phyloP scores from a whole-genome alignment of 495 filamentous ascomycete genomes.

The Rusavskia elegans region DNA sequence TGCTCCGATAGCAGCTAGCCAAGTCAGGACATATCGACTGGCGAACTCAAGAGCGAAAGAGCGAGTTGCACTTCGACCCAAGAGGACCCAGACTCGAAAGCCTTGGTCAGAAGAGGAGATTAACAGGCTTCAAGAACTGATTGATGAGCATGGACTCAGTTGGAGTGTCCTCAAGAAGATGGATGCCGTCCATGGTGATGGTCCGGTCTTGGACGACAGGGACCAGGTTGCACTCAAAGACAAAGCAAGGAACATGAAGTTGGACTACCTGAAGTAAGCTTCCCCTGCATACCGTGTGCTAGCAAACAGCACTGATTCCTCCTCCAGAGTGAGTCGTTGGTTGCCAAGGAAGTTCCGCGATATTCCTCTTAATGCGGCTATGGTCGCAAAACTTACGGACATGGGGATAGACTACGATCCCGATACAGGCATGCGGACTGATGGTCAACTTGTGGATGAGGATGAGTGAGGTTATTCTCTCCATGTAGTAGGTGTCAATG shows the following conservation, averaged over 20 bases:
- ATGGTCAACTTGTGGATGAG: constrained; percentile 3
- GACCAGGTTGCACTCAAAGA: constrained; percentile 49
- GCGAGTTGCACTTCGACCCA: background rate
- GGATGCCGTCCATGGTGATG: constrained; percentile 11
- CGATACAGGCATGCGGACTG: constrained; percentile 8
- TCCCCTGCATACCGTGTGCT: background rate
- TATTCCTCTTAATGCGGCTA: constrained; percentile 7
- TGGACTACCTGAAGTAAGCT: constrained; percentile 40
- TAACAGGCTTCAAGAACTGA: constrained; percentile 29
- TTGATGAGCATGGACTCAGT: constrained; percentile 30
- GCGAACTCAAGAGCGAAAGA: constrained; percentile 8
- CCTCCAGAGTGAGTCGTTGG: constrained; percentile 3
- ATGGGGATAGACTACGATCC: constrained; percentile 7
- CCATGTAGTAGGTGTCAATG: background rate
- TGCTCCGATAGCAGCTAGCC: background rate
- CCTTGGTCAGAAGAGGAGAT: constrained; percentile 33
- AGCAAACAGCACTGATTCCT: background rate
- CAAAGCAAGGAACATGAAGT: constrained; percentile 49
- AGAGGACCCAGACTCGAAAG: constrained; percentile 26
- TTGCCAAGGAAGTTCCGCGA: constrained; percentile 10
- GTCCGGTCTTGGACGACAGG: constrained; percentile 23
- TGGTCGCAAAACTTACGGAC: constrained; percentile 6
- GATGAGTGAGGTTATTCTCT: background rate
- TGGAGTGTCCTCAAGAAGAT: constrained; percentile 34
- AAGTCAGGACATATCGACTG: constrained; percentile 1